A percentile compares a stretch with the other conserved stretches of the same genome.
Evolutionary conservation across 2,329 filamentous ascomycete genomes (phyloP).

Genomic region (Fusarium sp.): DNA sequence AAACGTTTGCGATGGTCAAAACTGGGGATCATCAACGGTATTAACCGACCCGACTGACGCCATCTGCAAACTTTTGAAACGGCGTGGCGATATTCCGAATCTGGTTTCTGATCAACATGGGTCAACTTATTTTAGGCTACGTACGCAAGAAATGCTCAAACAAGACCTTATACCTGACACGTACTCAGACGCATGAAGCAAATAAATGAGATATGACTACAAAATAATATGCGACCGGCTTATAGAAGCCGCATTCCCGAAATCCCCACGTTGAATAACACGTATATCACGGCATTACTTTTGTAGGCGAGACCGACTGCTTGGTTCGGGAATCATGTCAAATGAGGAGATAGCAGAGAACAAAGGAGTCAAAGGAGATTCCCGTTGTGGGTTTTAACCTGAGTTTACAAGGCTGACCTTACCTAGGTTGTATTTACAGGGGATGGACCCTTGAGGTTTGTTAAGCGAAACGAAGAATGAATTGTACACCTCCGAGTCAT

Average conservation of each 20-base stretch:
- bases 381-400: background rate
- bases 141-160: background rate
- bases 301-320: background rate
- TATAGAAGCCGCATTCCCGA: background rate
- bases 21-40: background rate
- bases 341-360: background rate
- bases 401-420: background rate
- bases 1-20: background rate
- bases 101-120: background rate
- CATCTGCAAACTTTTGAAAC: background rate
- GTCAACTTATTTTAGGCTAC: background rate
- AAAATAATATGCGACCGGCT: background rate
- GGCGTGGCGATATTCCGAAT: conserved; percentile 8
- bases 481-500: conserved; percentile 5
- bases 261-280: background rate
- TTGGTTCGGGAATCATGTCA: conserved; percentile 7
- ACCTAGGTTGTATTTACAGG: background rate
- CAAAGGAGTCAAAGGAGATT: background rate
- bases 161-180: background rate
- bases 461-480: conserved; percentile 7
- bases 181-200: background rate
- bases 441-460: background rate
- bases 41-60: conserved; percentile 6
- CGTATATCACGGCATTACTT: background rate
- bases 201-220: background rate